phyloP scores from a whole-genome alignment of 177 flowering plant species.

The Vitis hybrid region DNA sequence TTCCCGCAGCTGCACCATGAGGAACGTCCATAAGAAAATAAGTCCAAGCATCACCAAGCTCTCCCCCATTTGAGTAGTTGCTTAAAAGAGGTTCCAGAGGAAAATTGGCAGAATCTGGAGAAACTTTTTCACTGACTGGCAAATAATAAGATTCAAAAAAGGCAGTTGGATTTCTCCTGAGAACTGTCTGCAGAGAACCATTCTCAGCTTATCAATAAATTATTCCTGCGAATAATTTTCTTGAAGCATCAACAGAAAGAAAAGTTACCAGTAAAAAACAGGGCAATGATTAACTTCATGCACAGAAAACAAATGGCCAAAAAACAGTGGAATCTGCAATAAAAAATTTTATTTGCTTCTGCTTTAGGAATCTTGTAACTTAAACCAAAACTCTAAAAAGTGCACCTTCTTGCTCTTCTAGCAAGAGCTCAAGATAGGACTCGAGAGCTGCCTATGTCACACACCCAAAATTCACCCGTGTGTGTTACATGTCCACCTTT shows the following conservation, averaged over 20 bases:
- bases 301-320: background rate
- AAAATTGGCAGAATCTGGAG: slow-evolving; percentile 44
- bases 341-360: background rate
- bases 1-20: slow-evolving; percentile 82
- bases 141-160: slow-evolving; percentile 69
- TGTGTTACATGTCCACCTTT: background rate
- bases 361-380: no score
- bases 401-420: no score
- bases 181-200: slow-evolving; percentile 73
- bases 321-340: background rate
- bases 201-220: slow-evolving; percentile 36
- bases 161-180: slow-evolving; percentile 40
- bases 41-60: slow-evolving; percentile 57
- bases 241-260: slow-evolving; percentile 24
- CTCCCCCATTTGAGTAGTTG: slow-evolving; percentile 45
- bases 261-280: slow-evolving; percentile 3
- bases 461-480: no score
- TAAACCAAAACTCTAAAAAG: no score
- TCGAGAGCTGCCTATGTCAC: no score
- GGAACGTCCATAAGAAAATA: slow-evolving; percentile 80
- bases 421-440: no score
- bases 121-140: slow-evolving; percentile 44
- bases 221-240: slow-evolving; percentile 18
- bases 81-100: slow-evolving; percentile 68
- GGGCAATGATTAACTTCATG: background rate